Conservation (phyloP, 2,329 filamentous ascomycete genomes). For the Cryphonectria japonica region DNA sequence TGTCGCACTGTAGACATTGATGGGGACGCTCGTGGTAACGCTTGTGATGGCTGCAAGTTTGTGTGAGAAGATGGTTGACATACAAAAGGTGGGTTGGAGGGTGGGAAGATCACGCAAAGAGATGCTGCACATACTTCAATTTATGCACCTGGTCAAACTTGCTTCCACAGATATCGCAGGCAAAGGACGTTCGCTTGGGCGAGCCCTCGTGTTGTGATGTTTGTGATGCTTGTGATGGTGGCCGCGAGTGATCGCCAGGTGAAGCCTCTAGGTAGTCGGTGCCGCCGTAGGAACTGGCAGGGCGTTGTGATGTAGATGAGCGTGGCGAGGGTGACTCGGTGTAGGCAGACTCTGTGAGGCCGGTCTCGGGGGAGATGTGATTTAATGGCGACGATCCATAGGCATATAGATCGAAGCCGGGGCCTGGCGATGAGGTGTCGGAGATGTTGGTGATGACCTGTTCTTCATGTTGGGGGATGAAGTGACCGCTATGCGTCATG, state of each 20-base stretch:
- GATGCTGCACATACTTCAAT: conserved; percentile 52
- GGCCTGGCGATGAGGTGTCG: conserved; percentile 48
- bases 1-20: conserved; percentile 52
- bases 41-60: conserved; percentile 55
- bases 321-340: conserved; percentile 30
- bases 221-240: conserved; percentile 6
- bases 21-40: conserved; percentile 63
- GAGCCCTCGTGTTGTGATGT: conserved; percentile 30
- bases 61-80: conserved; percentile 23
- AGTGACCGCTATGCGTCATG: conserved; percentile 27
- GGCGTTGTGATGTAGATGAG: conserved; percentile 27
- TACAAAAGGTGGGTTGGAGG: no score
- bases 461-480: conserved; percentile 28
- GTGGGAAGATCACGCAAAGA: background rate
- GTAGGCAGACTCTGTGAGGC: conserved; percentile 41
- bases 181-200: conserved; percentile 35
- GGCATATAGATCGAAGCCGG: conserved; percentile 35
- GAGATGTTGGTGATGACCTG: conserved; percentile 38
- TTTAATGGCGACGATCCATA: conserved; percentile 47
- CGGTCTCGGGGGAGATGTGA: conserved; percentile 52
- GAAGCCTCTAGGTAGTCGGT: conserved; percentile 27
- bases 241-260: conserved; percentile 26
- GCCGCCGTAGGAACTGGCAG: conserved; percentile 23
- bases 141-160: conserved; percentile 63
- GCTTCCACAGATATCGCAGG: conserved; percentile 49